Evolutionary conservation across 441 rosid genomes (phyloP), one percentile per base, ranked within the genome.

Genomic region (Croton setiger): DNA sequence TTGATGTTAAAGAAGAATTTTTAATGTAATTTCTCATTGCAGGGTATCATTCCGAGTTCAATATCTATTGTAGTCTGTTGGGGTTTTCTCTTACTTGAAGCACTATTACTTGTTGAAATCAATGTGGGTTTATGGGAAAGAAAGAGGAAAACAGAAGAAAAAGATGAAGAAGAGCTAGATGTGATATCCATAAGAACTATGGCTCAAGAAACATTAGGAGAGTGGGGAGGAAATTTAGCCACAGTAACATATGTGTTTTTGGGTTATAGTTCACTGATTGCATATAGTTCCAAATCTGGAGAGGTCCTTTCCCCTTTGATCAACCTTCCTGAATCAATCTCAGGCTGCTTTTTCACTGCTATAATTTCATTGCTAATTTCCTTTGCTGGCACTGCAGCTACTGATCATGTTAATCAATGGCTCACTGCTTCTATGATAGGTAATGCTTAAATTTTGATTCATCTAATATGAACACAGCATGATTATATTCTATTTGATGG

Each of bases 141-240:
- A 27, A 81, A 69, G 78, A 78, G 13, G 72, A 63, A 39, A 55
- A 77, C 63, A 43, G 55, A n/a, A 45, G 80, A 70, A 39, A 5
- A 39, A 53, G 80, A 70, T 5, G 86, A 72, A 31, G 48, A 62
- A 44, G 87, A 81, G 47, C 69, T 86, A 7, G 85, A 84, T 68
- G 78, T 84, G 18, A 81, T 86, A 68, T 86, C 90, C 27, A 65
- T 88, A 45, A 86, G 83, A 71, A 88, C 87, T 20, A 85, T 86
- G 88, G 88, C 93, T 47, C 85, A 82, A 77, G 86, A 86, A 68
- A 87, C 93, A 59, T 56, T 87, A 4, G 90, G 90, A 59, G 80
- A 83, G 39, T 80, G 73, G 80, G 88, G 87, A 60, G 93, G 85
- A 66, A 60, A 60, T 69, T 68, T 87, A 44, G 86, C 84, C 66